phyloP scores from a whole-genome alignment of 148 eudicot species.

The Silene conica region DNA sequence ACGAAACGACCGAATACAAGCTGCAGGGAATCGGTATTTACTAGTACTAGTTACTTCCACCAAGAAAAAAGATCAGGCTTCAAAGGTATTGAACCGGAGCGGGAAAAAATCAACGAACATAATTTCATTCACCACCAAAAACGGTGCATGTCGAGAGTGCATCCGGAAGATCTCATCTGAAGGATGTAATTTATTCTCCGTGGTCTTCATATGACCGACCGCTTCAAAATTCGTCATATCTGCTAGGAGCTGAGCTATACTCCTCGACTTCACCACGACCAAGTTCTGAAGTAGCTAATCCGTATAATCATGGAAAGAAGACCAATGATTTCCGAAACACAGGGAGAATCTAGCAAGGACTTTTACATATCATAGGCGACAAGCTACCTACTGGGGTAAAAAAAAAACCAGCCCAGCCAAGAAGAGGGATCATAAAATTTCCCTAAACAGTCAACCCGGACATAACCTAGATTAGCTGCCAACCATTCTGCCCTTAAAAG shows the following conservation, averaged over 20 bases:
- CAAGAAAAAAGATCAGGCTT: background rate
- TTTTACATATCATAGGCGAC: background rate
- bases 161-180: too few species aligned
- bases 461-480: constrained; percentile 15
- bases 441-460: background rate
- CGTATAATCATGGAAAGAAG: background rate
- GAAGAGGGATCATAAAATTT: background rate
- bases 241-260: background rate
- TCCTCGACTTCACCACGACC: background rate
- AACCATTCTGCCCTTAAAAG: constrained; percentile 12
- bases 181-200: background rate
- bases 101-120: background rate
- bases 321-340: background rate
- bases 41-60: background rate
- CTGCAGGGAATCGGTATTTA: background rate
- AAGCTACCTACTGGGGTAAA: background rate
- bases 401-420: background rate
- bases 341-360: background rate
- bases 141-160: background rate
- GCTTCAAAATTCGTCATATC: background rate
- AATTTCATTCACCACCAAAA: background rate
- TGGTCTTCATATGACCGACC: background rate
- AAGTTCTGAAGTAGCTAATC: background rate
- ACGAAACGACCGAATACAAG: background rate
- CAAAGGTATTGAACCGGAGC: background rate